Evolutionary conservation across 73 alveolate species (phyloP), one percentile per base, ranked within the genome.

Genomic region (Paramecium sonneborni): DNA sequence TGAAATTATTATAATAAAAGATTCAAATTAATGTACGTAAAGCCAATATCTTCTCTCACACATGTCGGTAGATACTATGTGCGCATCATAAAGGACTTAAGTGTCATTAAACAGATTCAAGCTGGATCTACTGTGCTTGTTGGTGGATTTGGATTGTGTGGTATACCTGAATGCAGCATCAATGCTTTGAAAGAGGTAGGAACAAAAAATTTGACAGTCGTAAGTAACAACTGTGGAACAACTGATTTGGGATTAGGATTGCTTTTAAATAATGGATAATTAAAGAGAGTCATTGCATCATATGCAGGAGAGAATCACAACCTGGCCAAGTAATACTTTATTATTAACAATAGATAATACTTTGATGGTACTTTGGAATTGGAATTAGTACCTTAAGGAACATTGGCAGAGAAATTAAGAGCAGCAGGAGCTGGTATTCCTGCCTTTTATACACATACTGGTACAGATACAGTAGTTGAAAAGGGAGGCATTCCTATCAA

Each of bases 371-470:
- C 69, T 21, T 85, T 97, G 38, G 99, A 97, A 86, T 95, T 97
- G 52, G 98, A 97, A 32, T 84, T 97, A 46, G 93, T 95, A 1
- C 99, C 99, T 1, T 95, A 96, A 92, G 99, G 98, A 2, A 92
- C 96, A 0, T 85, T 95, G 37, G 98, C 98, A 26, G 99, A 95
- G 74, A 96, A 95, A 86, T 35, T 96, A 44, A 93, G 99, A 90
- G 92, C 97, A 79, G 99, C 98, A 5, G 99, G 99, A 15, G 98
- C 98, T 6, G 99, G 99, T 57, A 96, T 97, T 76, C 99, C 99
- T 5, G 98, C 98, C 58, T 97, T 97, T 93, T 97, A 92, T 89
- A 96, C 99, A 1, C 96, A 96, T 14, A 97, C 99, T 26, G 99
- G 98, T 12, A 67, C 34, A 10, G 98, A 95, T 70, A 95, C 98